Conservation (phyloP, 192 early-diverging fungal genomes). For the Coemansia sp. region DNA sequence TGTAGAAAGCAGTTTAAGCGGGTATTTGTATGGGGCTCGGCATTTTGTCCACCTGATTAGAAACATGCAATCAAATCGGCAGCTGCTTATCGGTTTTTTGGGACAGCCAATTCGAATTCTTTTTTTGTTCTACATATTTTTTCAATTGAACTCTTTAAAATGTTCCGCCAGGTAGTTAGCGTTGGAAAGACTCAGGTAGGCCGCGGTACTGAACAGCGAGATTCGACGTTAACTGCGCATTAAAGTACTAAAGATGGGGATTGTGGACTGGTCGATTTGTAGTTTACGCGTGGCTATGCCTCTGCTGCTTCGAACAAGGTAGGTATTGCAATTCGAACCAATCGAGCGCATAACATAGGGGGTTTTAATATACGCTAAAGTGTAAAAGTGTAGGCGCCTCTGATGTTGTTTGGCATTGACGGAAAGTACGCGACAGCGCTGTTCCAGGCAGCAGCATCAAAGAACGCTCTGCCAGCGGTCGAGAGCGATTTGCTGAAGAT, state of each 20-base stretch:
- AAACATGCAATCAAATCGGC: background rate
- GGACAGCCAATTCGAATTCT: background rate
- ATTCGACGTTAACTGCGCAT: background rate
- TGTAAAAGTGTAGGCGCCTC: slow-evolving; percentile 61
- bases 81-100: background rate
- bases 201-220: background rate
- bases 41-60: background rate
- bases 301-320: slow-evolving; percentile 57
- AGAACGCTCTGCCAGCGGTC: slow-evolving; percentile 74
- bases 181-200: slow-evolving; percentile 54
- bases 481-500: slow-evolving; percentile 81
- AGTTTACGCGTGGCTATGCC: slow-evolving; percentile 65
- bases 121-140: background rate
- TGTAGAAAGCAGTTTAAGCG: background rate
- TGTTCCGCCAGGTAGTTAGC: slow-evolving; percentile 48
- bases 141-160: slow-evolving; percentile 10
- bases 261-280: slow-evolving; percentile 16
- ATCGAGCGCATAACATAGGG: background rate
- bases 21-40: background rate
- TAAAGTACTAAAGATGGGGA: slow-evolving; percentile 1
- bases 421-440: slow-evolving; percentile 98
- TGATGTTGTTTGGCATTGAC: slow-evolving; percentile 88
- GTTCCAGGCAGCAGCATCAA: slow-evolving; percentile 87
- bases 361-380: background rate
- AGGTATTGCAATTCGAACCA: slow-evolving; percentile 1